These are phyloP conservation scores for Botrytis cinerea DNA, from an alignment of 2,329 filamentous ascomycete species.

Conservation along the genomic window DNA sequence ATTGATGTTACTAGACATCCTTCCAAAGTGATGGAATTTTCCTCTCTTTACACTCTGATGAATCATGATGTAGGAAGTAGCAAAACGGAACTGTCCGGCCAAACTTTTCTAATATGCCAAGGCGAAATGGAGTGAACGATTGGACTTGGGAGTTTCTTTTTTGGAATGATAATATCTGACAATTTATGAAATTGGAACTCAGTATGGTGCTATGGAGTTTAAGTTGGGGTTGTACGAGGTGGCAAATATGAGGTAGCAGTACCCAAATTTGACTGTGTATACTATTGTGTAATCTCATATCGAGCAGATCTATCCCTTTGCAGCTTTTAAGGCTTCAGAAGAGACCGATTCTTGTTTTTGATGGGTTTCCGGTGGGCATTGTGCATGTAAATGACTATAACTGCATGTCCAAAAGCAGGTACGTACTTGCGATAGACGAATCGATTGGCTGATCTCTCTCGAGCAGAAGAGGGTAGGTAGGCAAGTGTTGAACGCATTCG, in stretches of 20 bases:
- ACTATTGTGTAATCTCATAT: constrained; percentile 21
- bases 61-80: background rate
- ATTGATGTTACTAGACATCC: constrained; percentile 2
- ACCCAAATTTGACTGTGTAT: constrained; percentile 19
- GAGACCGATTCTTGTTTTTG: background rate
- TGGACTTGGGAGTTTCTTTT: background rate
- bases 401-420: background rate
- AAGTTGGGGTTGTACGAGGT: background rate
- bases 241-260: constrained; percentile 6
- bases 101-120: background rate
- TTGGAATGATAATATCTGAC: constrained; percentile 1
- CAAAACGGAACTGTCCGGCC: background rate
- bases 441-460: background rate
- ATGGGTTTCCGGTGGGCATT: background rate
- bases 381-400: background rate
- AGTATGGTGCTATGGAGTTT: constrained; percentile 8
- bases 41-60: background rate
- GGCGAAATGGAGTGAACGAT: background rate
- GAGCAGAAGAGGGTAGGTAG: background rate
- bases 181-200: background rate
- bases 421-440: background rate
- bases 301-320: background rate
- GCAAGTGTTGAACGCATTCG: background rate
- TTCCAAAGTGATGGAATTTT: background rate
- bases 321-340: background rate